Conservation (phyloP, 2,329 filamentous ascomycete species). For the Cytospora paraplurivora region DNA sequence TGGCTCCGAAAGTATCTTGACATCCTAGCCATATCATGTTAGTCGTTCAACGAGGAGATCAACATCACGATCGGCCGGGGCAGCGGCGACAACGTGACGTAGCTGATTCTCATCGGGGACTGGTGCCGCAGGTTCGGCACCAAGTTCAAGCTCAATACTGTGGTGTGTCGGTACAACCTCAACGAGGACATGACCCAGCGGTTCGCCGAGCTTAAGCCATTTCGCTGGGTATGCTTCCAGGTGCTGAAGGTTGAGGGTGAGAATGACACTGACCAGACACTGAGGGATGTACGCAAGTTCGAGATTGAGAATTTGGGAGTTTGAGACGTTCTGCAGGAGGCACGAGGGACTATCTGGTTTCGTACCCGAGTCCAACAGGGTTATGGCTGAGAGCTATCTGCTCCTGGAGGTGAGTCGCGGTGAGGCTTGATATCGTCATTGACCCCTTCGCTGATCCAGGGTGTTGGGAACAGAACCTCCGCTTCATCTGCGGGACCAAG, state of each 20-base stretch:
- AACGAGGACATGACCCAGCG: conserved; percentile 50
- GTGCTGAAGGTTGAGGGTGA: conserved; percentile 54
- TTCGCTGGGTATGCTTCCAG: conserved; percentile 60
- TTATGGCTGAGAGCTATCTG: conserved; percentile 55
- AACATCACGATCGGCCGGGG: conserved; percentile 56
- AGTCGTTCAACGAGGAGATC: conserved; percentile 53
- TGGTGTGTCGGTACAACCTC: conserved; percentile 52
- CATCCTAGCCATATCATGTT: conserved; percentile 57
- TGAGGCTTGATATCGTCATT: background rate
- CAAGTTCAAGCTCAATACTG: conserved; percentile 61
- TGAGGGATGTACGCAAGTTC: conserved; percentile 47
- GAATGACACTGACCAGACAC: conserved; percentile 48
- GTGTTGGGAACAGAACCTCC: background rate
- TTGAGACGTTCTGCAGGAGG: conserved; percentile 46
- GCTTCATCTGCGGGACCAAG: conserved; percentile 1
- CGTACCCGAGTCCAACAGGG: conserved; percentile 51
- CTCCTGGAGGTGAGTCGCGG: conserved; percentile 44
- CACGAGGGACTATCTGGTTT: conserved; percentile 46
- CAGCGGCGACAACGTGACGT: conserved; percentile 47
- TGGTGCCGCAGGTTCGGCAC: conserved; percentile 51
- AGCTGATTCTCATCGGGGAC: conserved; percentile 45
- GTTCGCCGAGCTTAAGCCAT: conserved; percentile 46
- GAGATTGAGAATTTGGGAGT: conserved; percentile 51
- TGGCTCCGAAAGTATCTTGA: conserved; percentile 51
- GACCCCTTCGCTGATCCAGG: too few relatives aligned